Base-by-base conservation (phyloP, 2,329 filamentous ascomycete species). In the Cercospora sp. region DNA sequence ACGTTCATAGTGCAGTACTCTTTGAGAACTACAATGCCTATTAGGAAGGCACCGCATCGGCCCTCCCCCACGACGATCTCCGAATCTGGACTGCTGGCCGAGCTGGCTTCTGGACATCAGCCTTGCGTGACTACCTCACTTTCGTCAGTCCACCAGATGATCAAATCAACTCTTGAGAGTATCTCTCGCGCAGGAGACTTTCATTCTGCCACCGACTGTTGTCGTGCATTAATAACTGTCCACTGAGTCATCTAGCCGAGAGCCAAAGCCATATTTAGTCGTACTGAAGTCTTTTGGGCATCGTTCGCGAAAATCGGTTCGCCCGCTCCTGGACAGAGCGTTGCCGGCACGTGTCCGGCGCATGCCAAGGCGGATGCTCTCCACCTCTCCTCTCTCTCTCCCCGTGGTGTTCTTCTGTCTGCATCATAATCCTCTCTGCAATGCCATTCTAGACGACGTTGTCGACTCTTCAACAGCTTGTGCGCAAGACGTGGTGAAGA, bases 281-380 rank as follows among this genome's bases (percentile, higher is more conserved):
- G 24, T 24, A 24, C 24, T 55, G 45, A 18, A 49, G 45, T 49
- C n/a, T 24, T 55, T 55, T 55, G 49, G 24, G 49, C 49, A 55
- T 30, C 24, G 49, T 28, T 55, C 3, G 86, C 84, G 13, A 76
- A 83, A 66, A 81, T 87, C 58, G 53, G 83, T 61, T 82, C 86
- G 75, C 78, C 76, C 10, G 87, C 85, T 72, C 81, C 81, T 64
- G 85, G 86, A 0, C 78, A 80, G 18, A 85, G 85, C 0, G 70
- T 82, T 8, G 69, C 87, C 66, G 77, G 80, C 63, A 81, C 49
- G 49, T 37, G 57, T 43, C 32, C 24, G 40, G 40, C 32, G 30
- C 21, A 8, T 37, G 40, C 58, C 32, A 24, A 40, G 28, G 7
- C 32, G n/a, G 32, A 26, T 10, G 58, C 21, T 37, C 16, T 9